A percentile compares a stretch with the other conserved stretches of the same genome.
Evolutionary conservation across 768 basidiomycete species (phyloP).

Genomic region (Butyriboletus loyo): DNA sequence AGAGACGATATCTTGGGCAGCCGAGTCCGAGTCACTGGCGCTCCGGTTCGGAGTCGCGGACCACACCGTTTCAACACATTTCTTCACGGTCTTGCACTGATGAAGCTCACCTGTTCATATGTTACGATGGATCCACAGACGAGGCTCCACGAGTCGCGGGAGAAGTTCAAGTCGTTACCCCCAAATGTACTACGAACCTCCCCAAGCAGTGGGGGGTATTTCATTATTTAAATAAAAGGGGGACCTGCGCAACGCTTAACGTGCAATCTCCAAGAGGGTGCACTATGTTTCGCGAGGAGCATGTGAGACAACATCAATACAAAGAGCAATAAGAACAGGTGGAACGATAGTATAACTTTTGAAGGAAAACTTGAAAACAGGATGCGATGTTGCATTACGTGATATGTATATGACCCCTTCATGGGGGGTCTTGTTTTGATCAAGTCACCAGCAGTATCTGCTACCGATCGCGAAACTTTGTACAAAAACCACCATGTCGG

Average conservation of each 20-base stretch:
- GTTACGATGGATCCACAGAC: neutral
- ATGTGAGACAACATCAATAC: neutral
- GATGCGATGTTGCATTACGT: conserved; percentile 15
- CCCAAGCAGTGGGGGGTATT: neutral
- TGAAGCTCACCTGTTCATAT: neutral
- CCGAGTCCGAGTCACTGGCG: neutral
- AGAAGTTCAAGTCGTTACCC: conserved; percentile 2
- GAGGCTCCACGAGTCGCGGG: conserved; percentile 1
- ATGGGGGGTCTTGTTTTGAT: conserved; percentile 13
- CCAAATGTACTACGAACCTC: neutral
- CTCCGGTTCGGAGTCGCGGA: neutral
- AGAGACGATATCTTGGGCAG: neutral
- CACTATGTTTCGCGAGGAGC: neutral
- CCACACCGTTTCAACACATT: neutral
- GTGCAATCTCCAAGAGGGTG: neutral
- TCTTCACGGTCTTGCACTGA: neutral
- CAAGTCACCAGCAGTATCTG: conserved; percentile 12
- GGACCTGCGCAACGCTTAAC: neutral
- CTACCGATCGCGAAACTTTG: conserved; percentile 14
- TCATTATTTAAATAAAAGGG: neutral
- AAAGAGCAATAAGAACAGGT: too few species aligned
- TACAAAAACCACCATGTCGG: conserved; percentile 48
- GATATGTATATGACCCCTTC: conserved; percentile 4
- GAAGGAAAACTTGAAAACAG: neutral
- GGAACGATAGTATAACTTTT: neutral